These are phyloP conservation scores for Leccinum sublutescens DNA, from an alignment of 768 basidiomycete genomes.

Conservation along the genomic window DNA sequence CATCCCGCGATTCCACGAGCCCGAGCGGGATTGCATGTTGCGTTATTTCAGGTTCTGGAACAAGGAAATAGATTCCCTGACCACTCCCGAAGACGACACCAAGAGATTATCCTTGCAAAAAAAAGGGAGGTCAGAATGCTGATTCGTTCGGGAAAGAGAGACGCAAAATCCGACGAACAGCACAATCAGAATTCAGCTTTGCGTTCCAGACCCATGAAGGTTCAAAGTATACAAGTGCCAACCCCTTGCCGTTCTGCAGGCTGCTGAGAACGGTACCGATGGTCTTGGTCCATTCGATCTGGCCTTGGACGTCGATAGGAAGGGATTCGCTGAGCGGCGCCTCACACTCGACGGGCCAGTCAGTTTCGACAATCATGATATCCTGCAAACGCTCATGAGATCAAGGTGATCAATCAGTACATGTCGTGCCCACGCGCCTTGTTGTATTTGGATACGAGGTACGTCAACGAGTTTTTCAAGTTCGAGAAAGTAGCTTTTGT, in stretches of 20 bases:
- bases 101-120: constrained; percentile 9
- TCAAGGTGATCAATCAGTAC: background rate
- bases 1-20: background rate
- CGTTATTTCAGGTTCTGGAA: background rate
- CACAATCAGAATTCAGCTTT: constrained; percentile 5
- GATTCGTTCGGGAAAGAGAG: background rate
- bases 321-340: constrained; percentile 13
- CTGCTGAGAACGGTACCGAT: background rate
- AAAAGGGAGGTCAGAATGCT: background rate
- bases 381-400: constrained; percentile 8
- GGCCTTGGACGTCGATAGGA: constrained; percentile 1
- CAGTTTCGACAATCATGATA: constrained; percentile 14
- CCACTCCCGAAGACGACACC: constrained; percentile 7
- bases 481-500: constrained; percentile 8
- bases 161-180: constrained; percentile 6
- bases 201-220: constrained; percentile 10
- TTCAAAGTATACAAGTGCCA: constrained; percentile 16
- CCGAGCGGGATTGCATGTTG: background rate
- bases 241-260: background rate
- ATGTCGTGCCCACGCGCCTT: constrained; percentile 3
- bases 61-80: background rate
- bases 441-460: constrained; percentile 8
- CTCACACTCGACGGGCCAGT: constrained; percentile 9
- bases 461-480: constrained; percentile 1
- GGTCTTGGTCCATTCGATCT: constrained; percentile 6